These are phyloP conservation scores for Tinospora cordifolia DNA, from an alignment of 164 flowering plant genomes.

Conservation along the genomic window DNA sequence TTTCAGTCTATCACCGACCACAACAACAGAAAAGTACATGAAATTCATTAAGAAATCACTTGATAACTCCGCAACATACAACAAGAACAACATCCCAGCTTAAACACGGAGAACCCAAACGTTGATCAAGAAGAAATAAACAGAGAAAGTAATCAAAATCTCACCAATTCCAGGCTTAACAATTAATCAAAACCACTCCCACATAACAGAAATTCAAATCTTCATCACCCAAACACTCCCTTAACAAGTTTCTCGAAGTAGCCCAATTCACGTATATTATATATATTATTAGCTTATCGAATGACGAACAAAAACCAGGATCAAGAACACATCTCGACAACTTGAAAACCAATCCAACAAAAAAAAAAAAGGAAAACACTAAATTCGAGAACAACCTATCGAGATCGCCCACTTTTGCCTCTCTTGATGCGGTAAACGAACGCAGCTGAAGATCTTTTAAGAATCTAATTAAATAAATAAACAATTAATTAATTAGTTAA, in stretches of 20 bases:
- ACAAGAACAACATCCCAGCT: not conserved
- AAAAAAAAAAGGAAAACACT: too few relatives aligned
- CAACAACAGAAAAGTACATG: not conserved
- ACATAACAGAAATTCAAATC: not conserved
- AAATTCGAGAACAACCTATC: not conserved
- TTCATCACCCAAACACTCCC: not conserved
- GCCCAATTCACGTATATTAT: not conserved
- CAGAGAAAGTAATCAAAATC: not conserved
- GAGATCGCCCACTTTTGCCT: constrained; percentile 2
- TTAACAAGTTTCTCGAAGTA: constrained; percentile 1
- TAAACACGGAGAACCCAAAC: not conserved
- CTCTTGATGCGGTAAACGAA: too few relatives aligned
- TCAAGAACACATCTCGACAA: not conserved
- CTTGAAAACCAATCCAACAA: too few relatives aligned
- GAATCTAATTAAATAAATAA: too few relatives aligned
- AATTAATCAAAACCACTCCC: constrained; percentile 5
- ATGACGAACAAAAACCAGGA: not conserved
- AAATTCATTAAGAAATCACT: not conserved
- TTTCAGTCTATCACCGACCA: not conserved
- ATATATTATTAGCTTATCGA: not conserved
- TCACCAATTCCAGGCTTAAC: not conserved
- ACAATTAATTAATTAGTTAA: too few relatives aligned
- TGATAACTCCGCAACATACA: not conserved
- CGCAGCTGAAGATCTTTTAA: too few relatives aligned
- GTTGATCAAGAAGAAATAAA: not conserved